Evolutionary conservation across 106 monocot species (phyloP), one percentile per base, ranked within the genome.

Genomic region (Acorus calamus): DNA sequence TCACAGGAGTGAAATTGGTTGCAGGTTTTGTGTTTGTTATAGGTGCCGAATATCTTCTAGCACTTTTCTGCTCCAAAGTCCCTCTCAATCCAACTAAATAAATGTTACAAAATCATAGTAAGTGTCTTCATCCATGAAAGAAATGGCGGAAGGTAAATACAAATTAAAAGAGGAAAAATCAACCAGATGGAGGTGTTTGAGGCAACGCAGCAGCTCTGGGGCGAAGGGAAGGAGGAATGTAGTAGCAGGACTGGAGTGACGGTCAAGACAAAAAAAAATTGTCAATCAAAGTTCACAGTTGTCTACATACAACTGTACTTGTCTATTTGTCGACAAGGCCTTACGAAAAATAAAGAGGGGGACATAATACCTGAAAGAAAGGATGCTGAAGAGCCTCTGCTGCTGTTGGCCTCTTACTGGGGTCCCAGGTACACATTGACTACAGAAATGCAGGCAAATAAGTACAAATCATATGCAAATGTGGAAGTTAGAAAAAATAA

Each of bases 401-500:
- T 7, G 77, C 82, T 45, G 74, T 74, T 42, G 82, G 82, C 57
- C 77, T 77, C 60, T 65, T 77, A 43, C 5, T n/a, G 53, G 81
- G 81, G 64, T 81, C 73, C 81, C 81, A 81, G 41, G 81, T 65
- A 49, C 82, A 82, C 7, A 82, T 77, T 45, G 62, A 82, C 82
- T 77, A 67, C 49, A 68, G 42, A 5, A 11, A 10, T 5, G 47
- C 5, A 3, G 54, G 7, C 11, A 12, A 53, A 43, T 28, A 2
- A 6, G 57, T 49, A 42, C 11, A 5, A 42, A 53, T 12, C 28
- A 4, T 11, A 6, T 2, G 13, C 8, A n/a, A 56, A 56, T 56
- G 5, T 14, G 13, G 56, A 56, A 11, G n/a, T 56, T 56, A 12
- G 1, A 9, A n/a, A 5, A 11, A 4, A 56, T 10, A 56, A 11